Conservation (phyloP, 257 asterid genomes). For the Nemophila menziesii region DNA sequence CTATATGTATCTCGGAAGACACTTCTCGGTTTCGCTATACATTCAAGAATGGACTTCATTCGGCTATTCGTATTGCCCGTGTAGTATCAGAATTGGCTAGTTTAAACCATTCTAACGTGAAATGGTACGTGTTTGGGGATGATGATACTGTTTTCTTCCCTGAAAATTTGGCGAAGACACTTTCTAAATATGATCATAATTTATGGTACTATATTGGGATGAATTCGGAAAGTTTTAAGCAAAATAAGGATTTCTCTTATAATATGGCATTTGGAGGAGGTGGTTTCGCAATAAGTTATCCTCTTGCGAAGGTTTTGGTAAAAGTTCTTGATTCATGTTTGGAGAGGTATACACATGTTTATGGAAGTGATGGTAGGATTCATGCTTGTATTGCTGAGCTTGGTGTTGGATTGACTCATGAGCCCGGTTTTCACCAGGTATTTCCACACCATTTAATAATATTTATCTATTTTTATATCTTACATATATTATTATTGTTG, state of each 20-base stretch:
- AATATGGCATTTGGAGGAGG: slow-evolving; percentile 89
- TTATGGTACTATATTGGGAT: slow-evolving; percentile 73
- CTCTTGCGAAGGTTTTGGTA: slow-evolving; percentile 56
- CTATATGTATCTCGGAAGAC: slow-evolving; percentile 47
- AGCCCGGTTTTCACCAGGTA: slow-evolving; percentile 98
- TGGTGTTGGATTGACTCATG: slow-evolving; percentile 56
- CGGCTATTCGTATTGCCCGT: slow-evolving; percentile 71
- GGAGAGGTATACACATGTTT: slow-evolving; percentile 50
- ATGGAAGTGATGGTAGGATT: slow-evolving; percentile 66
- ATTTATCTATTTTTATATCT: no score
- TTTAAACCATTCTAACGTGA: slow-evolving; percentile 39
- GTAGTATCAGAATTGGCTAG: slow-evolving; percentile 51
- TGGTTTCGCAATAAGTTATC: slow-evolving; percentile 84
- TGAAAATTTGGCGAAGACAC: slow-evolving; percentile 61
- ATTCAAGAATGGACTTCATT: slow-evolving; percentile 40
- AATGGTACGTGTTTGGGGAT: slow-evolving; percentile 90
- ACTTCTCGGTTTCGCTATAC: slow-evolving; percentile 59
- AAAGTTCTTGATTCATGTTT: slow-evolving; percentile 57
- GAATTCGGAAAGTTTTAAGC: slow-evolving; percentile 47
- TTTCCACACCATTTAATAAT: no score
- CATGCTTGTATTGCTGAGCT: slow-evolving; percentile 67
- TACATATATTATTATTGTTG: no score
- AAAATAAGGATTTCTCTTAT: slow-evolving; percentile 43
- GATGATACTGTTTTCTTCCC: slow-evolving; percentile 77
- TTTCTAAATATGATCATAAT: slow-evolving; percentile 65